Base-by-base conservation (phyloP, 768 basidiomycete genomes). In the Lentinus brumalis region DNA sequence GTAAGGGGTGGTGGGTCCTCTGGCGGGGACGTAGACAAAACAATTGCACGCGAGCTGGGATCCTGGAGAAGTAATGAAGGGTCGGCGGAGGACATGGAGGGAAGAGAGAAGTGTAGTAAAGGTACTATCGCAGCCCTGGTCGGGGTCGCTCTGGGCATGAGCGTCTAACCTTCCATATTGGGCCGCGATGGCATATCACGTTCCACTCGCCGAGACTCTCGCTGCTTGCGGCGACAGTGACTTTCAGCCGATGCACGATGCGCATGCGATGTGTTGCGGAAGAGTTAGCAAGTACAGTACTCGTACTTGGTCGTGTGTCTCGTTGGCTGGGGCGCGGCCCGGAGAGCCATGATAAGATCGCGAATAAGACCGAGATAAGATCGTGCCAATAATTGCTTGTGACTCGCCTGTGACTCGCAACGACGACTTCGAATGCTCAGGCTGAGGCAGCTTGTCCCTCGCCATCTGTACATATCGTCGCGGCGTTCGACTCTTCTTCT, bases 1-100 rank as follows among this genome's bases (percentile, higher is more conserved):
- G 71, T 91, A 91, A 2, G 89, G 89, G 89, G 89, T 10, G 89
- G 89, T 3, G 89, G 89, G 65, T 91, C 88, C 10, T 73, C 58
- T 5, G 71, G 67, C n/a, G 66, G 66, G 11, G 56, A 62, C 16
- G 59, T 64, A 11, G 57, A 62, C 11, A 68, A 52, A 5, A 70
- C 59, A 9, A 68, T 18, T 5, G 56, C 50, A 5, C 65, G 59
- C 14, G 65, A 55, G 2, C 55, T 46, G 30, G 55, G 55, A 5
- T 61, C 60, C 11, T 57, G 55, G n/a, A 61, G 56, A 21, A 62
- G 49, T 8, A 46, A 32, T 2, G 57, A 31, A 7, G 61, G 53
- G 16, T 58, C 47, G 11, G 57, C 45, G 16, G 60, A 56, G 32
- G 60, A 61, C 60, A 61, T 61, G 60, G 60, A 47, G 55, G 26